Evolutionary conservation across 148 eudicot genomes (phyloP).

Genomic region (Euryodendron excelsum): DNA sequence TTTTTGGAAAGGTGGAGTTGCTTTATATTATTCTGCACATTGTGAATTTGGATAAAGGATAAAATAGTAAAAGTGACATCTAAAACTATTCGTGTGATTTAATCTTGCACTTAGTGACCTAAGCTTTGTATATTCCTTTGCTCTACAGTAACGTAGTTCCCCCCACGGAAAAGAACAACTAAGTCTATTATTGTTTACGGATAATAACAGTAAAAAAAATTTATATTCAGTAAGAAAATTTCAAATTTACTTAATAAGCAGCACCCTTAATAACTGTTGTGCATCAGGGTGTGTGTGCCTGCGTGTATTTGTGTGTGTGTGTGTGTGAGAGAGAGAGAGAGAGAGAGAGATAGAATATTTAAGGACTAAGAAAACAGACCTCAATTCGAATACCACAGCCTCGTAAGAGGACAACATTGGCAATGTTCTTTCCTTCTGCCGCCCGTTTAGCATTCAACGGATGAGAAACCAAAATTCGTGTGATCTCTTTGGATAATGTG

Average conservation of each 20-base stretch:
- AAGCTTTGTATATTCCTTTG: no score
- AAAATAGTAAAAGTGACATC: no score
- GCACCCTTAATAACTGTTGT: no score
- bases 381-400: conserved; percentile 99
- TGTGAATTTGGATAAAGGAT: not conserved
- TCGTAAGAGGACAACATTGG: conserved; percentile 84
- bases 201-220: not conserved
- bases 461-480: conserved; percentile 72
- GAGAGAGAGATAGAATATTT: not conserved
- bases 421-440: conserved; percentile 80
- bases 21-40: not conserved
- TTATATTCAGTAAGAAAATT: not conserved
- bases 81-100: no score
- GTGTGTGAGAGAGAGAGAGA: not conserved
- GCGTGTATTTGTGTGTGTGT: not conserved
- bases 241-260: not conserved
- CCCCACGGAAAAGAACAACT: not conserved
- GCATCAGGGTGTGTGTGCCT: not conserved
- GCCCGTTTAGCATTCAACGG: conserved; percentile 75
- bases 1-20: no score
- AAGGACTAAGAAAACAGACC: conserved; percentile 31
- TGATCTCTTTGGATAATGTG: conserved; percentile 88
- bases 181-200: not conserved
- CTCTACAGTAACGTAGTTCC: no score
- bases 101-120: no score